These are phyloP conservation scores for Tremella mesenterica DNA, from an alignment of 768 basidiomycete genomes.

Conservation along the genomic window DNA sequence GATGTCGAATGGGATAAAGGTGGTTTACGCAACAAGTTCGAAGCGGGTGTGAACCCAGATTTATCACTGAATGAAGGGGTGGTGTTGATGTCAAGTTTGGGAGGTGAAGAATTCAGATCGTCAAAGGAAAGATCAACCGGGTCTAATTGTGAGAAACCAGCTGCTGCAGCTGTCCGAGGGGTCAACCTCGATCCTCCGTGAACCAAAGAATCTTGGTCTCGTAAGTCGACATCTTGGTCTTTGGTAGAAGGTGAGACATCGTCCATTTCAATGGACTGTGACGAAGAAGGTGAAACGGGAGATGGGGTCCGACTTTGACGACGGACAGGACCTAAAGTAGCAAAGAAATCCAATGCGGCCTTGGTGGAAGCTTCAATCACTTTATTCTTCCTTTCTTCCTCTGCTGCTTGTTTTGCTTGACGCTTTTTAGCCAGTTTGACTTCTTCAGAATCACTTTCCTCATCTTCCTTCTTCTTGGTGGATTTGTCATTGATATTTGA, in stretches of 20 bases:
- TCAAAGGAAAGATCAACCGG: conserved; percentile 24
- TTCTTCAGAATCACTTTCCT: conserved; percentile 4
- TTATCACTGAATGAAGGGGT: background rate
- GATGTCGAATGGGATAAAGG: conserved; percentile 4
- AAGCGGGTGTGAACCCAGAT: background rate
- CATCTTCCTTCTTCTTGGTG: background rate
- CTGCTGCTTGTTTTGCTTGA: conserved; percentile 15
- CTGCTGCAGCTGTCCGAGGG: conserved; percentile 20
- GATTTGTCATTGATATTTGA: conserved; percentile 2
- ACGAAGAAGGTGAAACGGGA: background rate
- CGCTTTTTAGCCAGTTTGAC: conserved; percentile 10
- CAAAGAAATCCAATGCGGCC: conserved; percentile 29
- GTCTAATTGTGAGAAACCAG: conserved; percentile 37
- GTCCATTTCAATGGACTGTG: background rate
- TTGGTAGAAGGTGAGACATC: conserved; percentile 8
- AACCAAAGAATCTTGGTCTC: background rate
- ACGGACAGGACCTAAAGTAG: conserved; percentile 13
- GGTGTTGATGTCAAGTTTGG: background rate
- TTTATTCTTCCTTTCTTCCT: background rate
- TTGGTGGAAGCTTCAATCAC: conserved; percentile 6
- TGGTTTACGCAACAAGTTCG: background rate
- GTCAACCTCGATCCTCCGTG: background rate
- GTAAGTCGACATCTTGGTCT: background rate
- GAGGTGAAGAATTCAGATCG: background rate
- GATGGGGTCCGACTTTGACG: conserved; percentile 4